These are phyloP conservation scores for Populus deltoides DNA, from an alignment of 345 rosid genomes.

Conservation along the genomic window DNA sequence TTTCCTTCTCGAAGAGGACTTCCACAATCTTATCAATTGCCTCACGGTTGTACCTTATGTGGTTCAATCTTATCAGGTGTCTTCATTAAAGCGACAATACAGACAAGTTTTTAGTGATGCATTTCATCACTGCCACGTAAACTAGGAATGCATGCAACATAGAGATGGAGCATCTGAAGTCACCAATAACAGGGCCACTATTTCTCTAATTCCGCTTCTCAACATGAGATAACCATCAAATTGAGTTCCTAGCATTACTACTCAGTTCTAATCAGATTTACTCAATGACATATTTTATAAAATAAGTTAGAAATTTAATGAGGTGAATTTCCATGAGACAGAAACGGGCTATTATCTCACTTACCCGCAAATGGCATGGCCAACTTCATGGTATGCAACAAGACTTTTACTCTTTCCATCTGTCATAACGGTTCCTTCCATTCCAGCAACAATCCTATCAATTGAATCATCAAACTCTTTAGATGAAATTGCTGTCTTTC, in stretches of 20 bases:
- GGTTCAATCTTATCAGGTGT: slow-evolving; percentile 28
- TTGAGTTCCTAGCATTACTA: neutral
- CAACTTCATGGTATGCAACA: slow-evolving; percentile 97
- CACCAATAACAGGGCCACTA: neutral
- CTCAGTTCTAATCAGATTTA: neutral
- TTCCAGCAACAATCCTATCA: slow-evolving; percentile 97
- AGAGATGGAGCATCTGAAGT: neutral
- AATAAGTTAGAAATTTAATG: neutral
- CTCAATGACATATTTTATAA: neutral
- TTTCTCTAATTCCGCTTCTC: neutral
- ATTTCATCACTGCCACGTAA: neutral
- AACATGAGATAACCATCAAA: neutral
- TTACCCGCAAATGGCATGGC: slow-evolving; percentile 94
- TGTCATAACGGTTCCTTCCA: slow-evolving; percentile 99
- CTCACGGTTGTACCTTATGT: slow-evolving; percentile 86
- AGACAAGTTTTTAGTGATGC: neutral
- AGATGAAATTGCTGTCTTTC: slow-evolving; percentile 71
- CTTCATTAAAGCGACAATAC: too few species aligned
- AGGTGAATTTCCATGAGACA: neutral
- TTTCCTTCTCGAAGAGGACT: slow-evolving; percentile 90
- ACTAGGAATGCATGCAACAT: neutral
- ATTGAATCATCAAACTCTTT: slow-evolving; percentile 96
- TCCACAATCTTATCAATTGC: slow-evolving; percentile 97
- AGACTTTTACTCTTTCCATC: slow-evolving; percentile 96
- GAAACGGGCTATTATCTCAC: slow-evolving; percentile 23